phyloP scores from a whole-genome alignment of 768 basidiomycete genomes.

The Tulasnella sp. region DNA sequence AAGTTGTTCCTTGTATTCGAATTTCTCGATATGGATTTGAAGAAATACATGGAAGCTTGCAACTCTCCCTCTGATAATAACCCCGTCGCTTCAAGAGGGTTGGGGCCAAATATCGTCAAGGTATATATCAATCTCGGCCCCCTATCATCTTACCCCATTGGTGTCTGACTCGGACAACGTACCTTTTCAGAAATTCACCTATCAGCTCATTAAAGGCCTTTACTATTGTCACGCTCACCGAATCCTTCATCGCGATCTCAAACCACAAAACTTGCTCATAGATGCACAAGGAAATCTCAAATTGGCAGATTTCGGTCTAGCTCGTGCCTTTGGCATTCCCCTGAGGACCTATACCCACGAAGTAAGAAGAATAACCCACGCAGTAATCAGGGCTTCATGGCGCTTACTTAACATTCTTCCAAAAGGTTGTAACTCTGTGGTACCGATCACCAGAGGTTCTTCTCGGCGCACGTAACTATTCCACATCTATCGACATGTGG shows the following conservation, averaged over 20 bases:
- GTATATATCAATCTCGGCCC: not conserved
- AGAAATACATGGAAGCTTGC: constrained; percentile 88
- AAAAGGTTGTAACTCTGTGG: constrained; percentile 96
- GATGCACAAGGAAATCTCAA: constrained; percentile 83
- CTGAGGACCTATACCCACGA: constrained; percentile 99
- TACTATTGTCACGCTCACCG: constrained; percentile 91
- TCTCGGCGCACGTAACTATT: constrained; percentile 89
- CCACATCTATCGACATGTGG: constrained; percentile 99
- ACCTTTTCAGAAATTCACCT: constrained; percentile 77
- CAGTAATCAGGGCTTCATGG: not conserved
- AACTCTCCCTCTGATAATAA: not conserved
- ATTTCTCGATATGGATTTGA: constrained; percentile 92
- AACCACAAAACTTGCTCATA: constrained; percentile 92
- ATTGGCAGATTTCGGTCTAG: constrained; percentile 91
- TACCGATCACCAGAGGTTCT: constrained; percentile 97
- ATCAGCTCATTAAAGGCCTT: constrained; percentile 81
- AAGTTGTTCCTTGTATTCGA: constrained; percentile 97
- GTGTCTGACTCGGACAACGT: not conserved
- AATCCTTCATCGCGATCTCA: constrained; percentile 93
- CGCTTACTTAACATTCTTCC: not conserved
- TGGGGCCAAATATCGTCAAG: constrained; percentile 42
- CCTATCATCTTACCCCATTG: constrained; percentile 2
- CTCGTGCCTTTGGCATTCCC: constrained; percentile 94
- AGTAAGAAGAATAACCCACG: constrained; percentile 31
- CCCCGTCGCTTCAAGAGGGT: not conserved